phyloP scores from a whole-genome alignment of 2,329 filamentous ascomycete species.

The Cytospora paraplurivora region DNA sequence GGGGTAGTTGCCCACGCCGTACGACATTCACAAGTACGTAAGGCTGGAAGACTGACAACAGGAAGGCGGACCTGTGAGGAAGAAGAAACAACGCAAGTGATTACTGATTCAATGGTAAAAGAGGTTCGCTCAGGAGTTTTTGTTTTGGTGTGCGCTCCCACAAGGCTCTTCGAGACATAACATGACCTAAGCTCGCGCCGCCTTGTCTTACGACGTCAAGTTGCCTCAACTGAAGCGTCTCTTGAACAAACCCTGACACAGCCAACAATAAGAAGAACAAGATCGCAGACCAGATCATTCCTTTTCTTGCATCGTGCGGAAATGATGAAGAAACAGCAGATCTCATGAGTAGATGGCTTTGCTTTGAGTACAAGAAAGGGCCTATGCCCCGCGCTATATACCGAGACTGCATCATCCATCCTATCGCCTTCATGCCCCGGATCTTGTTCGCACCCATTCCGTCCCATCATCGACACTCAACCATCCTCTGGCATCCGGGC shows the following conservation, averaged over 20 bases:
- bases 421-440: not conserved
- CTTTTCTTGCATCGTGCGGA: not conserved
- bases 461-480: not conserved
- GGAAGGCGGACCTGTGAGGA: too few relatives aligned
- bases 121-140: not conserved
- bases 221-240: not conserved
- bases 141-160: not conserved
- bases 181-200: conserved; percentile 21
- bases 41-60: too few relatives aligned
- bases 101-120: too few relatives aligned
- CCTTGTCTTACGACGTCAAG: conserved; percentile 10
- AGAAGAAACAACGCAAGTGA: too few relatives aligned
- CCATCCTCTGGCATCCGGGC: not conserved
- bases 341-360: not conserved
- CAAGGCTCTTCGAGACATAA: conserved; percentile 16
- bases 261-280: not conserved
- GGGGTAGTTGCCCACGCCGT: too few relatives aligned
- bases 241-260: not conserved
- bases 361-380: conserved; percentile 2
- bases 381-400: not conserved
- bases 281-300: not conserved
- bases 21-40: too few relatives aligned
- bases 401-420: not conserved
- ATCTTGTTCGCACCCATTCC: not conserved
- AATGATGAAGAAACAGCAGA: not conserved